Evolutionary conservation across 306 rosid species (phyloP).

Genomic region (Cicer arietinum): DNA sequence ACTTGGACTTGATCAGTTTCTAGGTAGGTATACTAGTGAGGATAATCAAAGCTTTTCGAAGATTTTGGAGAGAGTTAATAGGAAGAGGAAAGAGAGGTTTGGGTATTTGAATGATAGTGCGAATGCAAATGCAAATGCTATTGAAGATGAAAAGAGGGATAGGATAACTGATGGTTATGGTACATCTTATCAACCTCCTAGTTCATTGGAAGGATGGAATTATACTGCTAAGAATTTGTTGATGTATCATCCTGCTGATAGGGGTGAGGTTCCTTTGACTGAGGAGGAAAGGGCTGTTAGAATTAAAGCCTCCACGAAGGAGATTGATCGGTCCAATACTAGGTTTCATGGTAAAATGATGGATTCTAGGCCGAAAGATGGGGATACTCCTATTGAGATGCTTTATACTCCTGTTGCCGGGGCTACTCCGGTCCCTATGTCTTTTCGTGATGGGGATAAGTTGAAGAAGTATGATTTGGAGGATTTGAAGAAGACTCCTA

Average conservation of each 20-base stretch:
- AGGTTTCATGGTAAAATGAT: slow-evolving; percentile 79
- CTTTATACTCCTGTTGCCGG: slow-evolving; percentile 84
- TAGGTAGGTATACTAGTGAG: slow-evolving; percentile 86
- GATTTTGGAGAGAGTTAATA: slow-evolving; percentile 83
- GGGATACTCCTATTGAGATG: slow-evolving; percentile 63
- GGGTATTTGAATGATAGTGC: slow-evolving; percentile 66
- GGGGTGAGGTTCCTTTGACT: slow-evolving; percentile 86
- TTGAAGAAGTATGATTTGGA: slow-evolving; percentile 94
- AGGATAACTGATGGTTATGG: slow-evolving; percentile 96
- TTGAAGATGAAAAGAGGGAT: slow-evolving; percentile 83
- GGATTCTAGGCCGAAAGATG: slow-evolving; percentile 84
- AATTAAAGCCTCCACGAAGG: slow-evolving; percentile 81
- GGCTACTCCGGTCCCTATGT: slow-evolving; percentile 66
- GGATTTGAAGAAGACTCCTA: slow-evolving; percentile 91
- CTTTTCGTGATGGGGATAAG: slow-evolving; percentile 72
- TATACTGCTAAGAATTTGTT: slow-evolving; percentile 80
- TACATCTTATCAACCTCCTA: slow-evolving; percentile 86
- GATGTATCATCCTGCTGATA: slow-evolving; percentile 95
- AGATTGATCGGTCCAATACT: slow-evolving; percentile 65
- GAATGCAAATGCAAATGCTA: slow-evolving; percentile 48
- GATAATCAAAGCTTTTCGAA: slow-evolving; percentile 83
- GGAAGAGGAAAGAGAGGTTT: slow-evolving; percentile 95
- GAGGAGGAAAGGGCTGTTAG: slow-evolving; percentile 76
- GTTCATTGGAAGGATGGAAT: slow-evolving; percentile 91
- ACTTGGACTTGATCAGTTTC: slow-evolving; percentile 77